Evolutionary conservation across 2,329 filamentous ascomycete species (phyloP).

Genomic region (Claviceps arundinis): DNA sequence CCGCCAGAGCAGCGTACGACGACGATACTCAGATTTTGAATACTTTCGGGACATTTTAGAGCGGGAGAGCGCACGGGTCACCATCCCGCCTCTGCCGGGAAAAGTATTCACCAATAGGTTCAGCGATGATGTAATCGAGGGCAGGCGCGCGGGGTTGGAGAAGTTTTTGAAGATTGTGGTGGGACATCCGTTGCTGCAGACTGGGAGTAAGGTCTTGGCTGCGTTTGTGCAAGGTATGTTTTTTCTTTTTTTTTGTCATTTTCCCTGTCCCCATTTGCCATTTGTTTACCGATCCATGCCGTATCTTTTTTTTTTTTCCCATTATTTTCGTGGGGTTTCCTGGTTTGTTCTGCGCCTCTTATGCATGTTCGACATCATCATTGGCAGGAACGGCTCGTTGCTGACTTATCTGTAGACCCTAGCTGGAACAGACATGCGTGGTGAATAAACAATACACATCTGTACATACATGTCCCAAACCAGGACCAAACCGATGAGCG

Average conservation of each 20-base stretch:
- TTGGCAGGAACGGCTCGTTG: not conserved
- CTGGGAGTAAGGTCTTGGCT: conserved; percentile 89
- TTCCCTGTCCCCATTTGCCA: not conserved
- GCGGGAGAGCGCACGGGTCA: conserved; percentile 85
- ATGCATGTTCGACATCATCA: not conserved
- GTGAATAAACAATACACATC: conserved; percentile 31
- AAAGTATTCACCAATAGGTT: conserved; percentile 98
- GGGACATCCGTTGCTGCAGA: conserved; percentile 90
- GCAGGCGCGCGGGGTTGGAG: conserved; percentile 79
- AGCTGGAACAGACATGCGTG: conserved; percentile 88
- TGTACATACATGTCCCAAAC: too few species aligned
- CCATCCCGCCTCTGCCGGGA: conserved; percentile 86
- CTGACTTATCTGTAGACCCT: conserved; percentile 40
- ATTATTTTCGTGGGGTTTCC: not conserved
- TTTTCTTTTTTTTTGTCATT: not conserved
- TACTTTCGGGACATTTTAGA: conserved; percentile 97
- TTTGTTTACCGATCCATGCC: not conserved
- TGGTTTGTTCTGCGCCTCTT: too few species aligned
- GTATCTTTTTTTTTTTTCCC: too few species aligned
- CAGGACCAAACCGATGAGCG: not conserved
- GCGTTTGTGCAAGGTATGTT: conserved; percentile 82
- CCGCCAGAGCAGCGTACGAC: conserved; percentile 72
- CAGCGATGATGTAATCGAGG: conserved; percentile 96
- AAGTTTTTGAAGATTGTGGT: conserved; percentile 96
- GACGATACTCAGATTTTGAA: conserved; percentile 96